A percentile compares a stretch with the other conserved stretches of the same genome.
phyloP scores from a whole-genome alignment of 2,329 filamentous ascomycete species.

The Juglanconis juglandina region DNA sequence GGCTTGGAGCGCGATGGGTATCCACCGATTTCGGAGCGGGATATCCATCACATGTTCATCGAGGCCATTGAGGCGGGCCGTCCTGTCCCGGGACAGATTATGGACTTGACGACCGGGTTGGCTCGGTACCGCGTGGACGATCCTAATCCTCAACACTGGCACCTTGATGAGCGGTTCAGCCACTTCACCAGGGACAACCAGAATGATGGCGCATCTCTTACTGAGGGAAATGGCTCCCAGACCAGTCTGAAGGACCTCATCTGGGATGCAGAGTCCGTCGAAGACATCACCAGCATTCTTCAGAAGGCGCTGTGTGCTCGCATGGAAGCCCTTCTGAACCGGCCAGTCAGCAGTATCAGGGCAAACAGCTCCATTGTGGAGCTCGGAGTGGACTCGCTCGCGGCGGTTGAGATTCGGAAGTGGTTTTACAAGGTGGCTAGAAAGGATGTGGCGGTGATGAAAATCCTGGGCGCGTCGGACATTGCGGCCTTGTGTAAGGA shows the following conservation, averaged over 20 bases:
- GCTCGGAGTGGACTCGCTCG: conserved; percentile 39
- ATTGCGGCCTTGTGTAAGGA: conserved; percentile 19
- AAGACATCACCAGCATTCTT: conserved; percentile 26
- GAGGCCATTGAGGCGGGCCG: conserved; percentile 45
- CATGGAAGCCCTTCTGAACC: conserved; percentile 30
- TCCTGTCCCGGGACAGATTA: conserved; percentile 24
- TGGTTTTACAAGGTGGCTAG: conserved; percentile 44
- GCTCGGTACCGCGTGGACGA: conserved; percentile 33
- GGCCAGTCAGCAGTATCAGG: conserved; percentile 27
- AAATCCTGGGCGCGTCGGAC: conserved; percentile 35
- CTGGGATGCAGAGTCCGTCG: conserved; percentile 19
- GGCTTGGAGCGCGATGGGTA: conserved; percentile 42
- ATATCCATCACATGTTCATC: conserved; percentile 49
- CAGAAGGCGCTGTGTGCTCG: conserved; percentile 25
- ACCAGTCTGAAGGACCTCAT: conserved; percentile 29
- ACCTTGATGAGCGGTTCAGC: conserved; percentile 40
- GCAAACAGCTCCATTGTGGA: conserved; percentile 31
- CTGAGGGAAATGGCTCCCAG: conserved; percentile 4
- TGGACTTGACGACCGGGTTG: conserved; percentile 39
- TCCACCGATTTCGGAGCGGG: conserved; percentile 46
- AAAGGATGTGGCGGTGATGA: conserved; percentile 43
- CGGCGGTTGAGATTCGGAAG: conserved; percentile 38
- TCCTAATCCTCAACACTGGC: conserved; percentile 37
- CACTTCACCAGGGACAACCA: conserved; percentile 29
- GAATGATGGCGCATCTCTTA: not conserved